These are phyloP conservation scores for Xylaria sp. DNA, from an alignment of 2,329 filamentous ascomycete genomes.

Conservation along the genomic window DNA sequence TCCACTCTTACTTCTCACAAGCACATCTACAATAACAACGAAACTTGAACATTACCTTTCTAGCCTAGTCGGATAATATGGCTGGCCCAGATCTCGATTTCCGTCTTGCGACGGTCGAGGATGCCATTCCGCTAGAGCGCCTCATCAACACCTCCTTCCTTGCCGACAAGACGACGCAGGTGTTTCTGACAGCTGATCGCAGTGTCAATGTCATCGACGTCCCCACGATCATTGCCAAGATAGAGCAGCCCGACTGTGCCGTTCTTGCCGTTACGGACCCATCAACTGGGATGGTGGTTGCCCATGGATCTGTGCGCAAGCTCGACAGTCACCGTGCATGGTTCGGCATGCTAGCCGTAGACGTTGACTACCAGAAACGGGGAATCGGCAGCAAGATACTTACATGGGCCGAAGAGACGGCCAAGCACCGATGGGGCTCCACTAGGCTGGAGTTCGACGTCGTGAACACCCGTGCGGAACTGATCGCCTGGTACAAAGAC, in stretches of 20 bases:
- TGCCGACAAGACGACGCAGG: slow-evolving; percentile 26
- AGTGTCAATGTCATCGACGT: slow-evolving; percentile 11
- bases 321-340: slow-evolving; percentile 43
- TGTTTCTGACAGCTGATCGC: slow-evolving; percentile 28
- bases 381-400: slow-evolving; percentile 52
- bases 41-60: background rate
- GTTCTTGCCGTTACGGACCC: slow-evolving; percentile 45
- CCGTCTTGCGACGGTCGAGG: slow-evolving; percentile 31
- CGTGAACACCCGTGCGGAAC: slow-evolving; percentile 49
- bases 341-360: slow-evolving; percentile 57
- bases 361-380: slow-evolving; percentile 48
- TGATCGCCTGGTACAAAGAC: slow-evolving; percentile 53
- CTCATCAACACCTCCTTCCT: slow-evolving; percentile 32
- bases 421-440: slow-evolving; percentile 42
- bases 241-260: slow-evolving; percentile 28
- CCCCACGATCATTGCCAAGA: slow-evolving; percentile 21
- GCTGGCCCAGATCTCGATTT: slow-evolving; percentile 20
- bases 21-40: background rate
- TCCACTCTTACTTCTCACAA: background rate
- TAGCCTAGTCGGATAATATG: background rate
- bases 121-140: slow-evolving; percentile 26
- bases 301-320: slow-evolving; percentile 52
- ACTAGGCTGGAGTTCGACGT: slow-evolving; percentile 51
- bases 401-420: slow-evolving; percentile 48
- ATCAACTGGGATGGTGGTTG: slow-evolving; percentile 38